A percentile compares a stretch with the other conserved stretches of the same genome.
Evolutionary conservation across 495 filamentous ascomycete genomes (phyloP).

Genomic region (Penicillium maclennaniae): DNA sequence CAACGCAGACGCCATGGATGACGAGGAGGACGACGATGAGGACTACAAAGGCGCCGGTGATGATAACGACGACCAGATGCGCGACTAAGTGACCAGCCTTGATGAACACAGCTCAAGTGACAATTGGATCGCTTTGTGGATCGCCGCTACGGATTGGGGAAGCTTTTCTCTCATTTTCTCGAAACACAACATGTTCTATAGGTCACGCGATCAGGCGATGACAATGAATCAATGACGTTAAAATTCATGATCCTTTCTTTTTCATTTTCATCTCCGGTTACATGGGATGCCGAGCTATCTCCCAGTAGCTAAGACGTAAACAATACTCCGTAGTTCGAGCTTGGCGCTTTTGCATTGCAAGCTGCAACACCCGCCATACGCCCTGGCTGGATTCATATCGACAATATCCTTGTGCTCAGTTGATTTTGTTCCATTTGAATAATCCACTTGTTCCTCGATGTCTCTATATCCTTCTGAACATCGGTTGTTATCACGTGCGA

Average conservation of each 20-base stretch:
- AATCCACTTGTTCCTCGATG: background rate
- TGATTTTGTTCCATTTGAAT: background rate
- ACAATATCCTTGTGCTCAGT: background rate
- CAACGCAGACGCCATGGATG: conserved; percentile 57
- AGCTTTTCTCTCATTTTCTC: conserved; percentile 4
- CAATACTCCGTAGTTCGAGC: background rate
- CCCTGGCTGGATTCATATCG: background rate
- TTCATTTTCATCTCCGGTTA: background rate
- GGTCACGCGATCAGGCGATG: conserved; percentile 7
- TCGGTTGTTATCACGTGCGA: conserved; percentile 19
- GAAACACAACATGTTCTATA: background rate
- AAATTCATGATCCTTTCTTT: background rate
- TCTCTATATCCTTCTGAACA: conserved; percentile 2
- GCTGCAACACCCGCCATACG: background rate
- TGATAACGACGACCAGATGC: conserved; percentile 43
- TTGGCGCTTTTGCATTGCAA: background rate
- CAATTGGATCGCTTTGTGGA: conserved; percentile 17
- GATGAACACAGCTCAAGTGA: conserved; percentile 13
- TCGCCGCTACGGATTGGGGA: conserved; percentile 19
- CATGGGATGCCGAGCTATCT: background rate
- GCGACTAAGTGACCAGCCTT: conserved; percentile 31
- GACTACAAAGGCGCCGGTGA: conserved; percentile 32
- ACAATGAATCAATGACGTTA: conserved; percentile 18
- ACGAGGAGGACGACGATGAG: conserved; percentile 79
- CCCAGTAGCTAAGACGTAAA: background rate